A percentile compares a stretch with the other conserved stretches of the same genome.
Conservation (phyloP, 805 yeast genomes). For the Ogataea naganishii region DNA sequence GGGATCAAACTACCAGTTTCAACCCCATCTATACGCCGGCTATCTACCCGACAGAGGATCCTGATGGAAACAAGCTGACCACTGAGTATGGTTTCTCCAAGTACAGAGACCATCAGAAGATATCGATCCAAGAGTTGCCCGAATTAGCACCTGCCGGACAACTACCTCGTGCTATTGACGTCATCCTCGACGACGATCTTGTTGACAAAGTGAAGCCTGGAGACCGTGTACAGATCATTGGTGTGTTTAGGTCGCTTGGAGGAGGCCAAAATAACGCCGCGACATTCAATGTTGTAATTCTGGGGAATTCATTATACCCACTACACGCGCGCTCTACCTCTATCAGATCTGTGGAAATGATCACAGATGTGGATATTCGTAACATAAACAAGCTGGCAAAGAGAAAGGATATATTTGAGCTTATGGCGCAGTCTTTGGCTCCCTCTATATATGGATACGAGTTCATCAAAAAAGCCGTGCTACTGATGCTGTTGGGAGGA, state of each 20-base stretch:
- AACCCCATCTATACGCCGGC: constrained; percentile 79
- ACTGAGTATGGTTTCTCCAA: constrained; percentile 93
- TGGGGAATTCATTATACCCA: constrained; percentile 86
- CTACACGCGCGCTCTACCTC: constrained; percentile 76
- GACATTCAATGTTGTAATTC: constrained; percentile 71
- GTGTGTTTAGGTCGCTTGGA: constrained; percentile 88
- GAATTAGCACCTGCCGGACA: constrained; percentile 98
- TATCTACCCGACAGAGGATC: constrained; percentile 86
- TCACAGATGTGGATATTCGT: constrained; percentile 78
- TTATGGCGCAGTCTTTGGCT: constrained; percentile 79
- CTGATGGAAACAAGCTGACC: constrained; percentile 77
- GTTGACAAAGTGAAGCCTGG: constrained; percentile 94
- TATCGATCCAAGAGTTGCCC: constrained; percentile 95
- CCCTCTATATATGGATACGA: constrained; percentile 95
- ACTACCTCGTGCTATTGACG: constrained; percentile 86
- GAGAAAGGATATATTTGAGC: constrained; percentile 63
- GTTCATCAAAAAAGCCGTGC: constrained; percentile 81
- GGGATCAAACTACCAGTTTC: constrained; percentile 87
- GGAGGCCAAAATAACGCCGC: constrained; percentile 54
- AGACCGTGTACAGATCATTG: constrained; percentile 89
- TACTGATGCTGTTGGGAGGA: constrained; percentile 89
- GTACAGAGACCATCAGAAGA: constrained; percentile 88
- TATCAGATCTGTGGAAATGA: constrained; percentile 54
- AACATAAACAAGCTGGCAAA: constrained; percentile 75
- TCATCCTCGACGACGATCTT: constrained; percentile 88